phyloP scores from a whole-genome alignment of 306 rosid species.

The Biancaea sappan region DNA sequence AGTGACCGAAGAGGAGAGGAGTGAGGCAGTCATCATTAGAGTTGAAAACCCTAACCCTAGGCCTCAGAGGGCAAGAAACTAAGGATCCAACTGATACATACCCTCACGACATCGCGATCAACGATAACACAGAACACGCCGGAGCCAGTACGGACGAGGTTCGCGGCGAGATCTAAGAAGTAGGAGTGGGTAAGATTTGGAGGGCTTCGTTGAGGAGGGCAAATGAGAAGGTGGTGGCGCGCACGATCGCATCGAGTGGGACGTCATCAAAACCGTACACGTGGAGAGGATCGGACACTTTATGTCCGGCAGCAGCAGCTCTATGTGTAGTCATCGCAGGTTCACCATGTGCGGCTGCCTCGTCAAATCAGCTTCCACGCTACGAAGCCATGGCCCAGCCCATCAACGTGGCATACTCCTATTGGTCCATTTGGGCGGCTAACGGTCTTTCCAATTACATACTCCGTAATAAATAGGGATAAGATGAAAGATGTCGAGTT shows the following conservation, averaged over 20 bases:
- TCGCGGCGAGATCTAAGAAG: constrained; percentile 39
- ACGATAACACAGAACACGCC: constrained; percentile 14
- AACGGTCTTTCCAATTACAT: background rate
- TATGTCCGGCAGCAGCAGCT: background rate
- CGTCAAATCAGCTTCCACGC: background rate
- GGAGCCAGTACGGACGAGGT: constrained; percentile 31
- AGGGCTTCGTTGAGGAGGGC: background rate
- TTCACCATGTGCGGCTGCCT: background rate
- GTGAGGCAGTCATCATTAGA: background rate
- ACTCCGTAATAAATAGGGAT: no score
- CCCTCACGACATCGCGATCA: constrained; percentile 18
- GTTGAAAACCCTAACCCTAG: constrained; percentile 30
- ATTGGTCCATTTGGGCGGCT: background rate
- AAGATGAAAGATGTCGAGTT: no score
- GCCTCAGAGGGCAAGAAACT: constrained; percentile 6
- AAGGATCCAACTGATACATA: constrained; percentile 2
- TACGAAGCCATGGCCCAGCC: background rate
- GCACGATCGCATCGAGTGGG: constrained; percentile 36
- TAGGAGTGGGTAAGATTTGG: constrained; percentile 3
- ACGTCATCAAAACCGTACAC: constrained; percentile 36
- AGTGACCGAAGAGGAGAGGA: background rate
- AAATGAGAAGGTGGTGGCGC: constrained; percentile 19
- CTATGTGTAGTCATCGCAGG: background rate
- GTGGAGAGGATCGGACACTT: constrained; percentile 16
- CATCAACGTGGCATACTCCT: background rate